A percentile compares a stretch with the other conserved stretches of the same genome.
phyloP scores from a whole-genome alignment of 2,329 filamentous ascomycete species.

The Ilyonectria robusta region DNA sequence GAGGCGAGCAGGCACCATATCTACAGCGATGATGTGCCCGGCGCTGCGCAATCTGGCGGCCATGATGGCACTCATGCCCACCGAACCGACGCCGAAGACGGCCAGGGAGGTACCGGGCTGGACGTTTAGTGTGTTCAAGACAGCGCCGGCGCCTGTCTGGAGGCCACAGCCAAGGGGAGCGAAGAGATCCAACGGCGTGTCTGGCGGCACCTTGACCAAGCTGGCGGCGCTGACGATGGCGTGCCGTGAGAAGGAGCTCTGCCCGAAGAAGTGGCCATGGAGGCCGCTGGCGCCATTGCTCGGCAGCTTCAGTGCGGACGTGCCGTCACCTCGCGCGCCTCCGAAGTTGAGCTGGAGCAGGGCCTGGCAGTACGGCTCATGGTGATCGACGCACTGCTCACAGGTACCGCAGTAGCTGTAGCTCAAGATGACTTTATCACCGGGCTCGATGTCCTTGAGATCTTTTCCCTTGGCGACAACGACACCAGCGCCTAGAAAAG shows the following conservation, averaged over 20 bases:
- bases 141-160: slow-evolving; percentile 33
- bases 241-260: slow-evolving; percentile 32
- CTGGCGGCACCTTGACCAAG: slow-evolving; percentile 28
- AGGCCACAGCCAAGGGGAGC: slow-evolving; percentile 34
- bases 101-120: slow-evolving; percentile 24
- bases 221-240: slow-evolving; percentile 28
- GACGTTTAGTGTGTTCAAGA: slow-evolving; percentile 30
- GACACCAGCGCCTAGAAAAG: slow-evolving; percentile 29
- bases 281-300: slow-evolving; percentile 1
- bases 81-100: slow-evolving; percentile 27
- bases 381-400: slow-evolving; percentile 9
- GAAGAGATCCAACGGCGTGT: slow-evolving; percentile 19
- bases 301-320: background rate
- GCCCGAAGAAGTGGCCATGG: slow-evolving; percentile 33
- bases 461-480: slow-evolving; percentile 14
- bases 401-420: slow-evolving; percentile 29
- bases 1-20: background rate
- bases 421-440: slow-evolving; percentile 31
- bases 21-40: background rate
- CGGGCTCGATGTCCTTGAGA: background rate
- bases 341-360: slow-evolving; percentile 27
- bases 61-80: slow-evolving; percentile 36
- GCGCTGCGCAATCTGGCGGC: slow-evolving; percentile 18
- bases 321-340: slow-evolving; percentile 24
- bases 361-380: slow-evolving; percentile 32